Evolutionary conservation across 495 filamentous ascomycete genomes (phyloP), one percentile per base, ranked within the genome.

Genomic region (Talaromyces ruber): DNA sequence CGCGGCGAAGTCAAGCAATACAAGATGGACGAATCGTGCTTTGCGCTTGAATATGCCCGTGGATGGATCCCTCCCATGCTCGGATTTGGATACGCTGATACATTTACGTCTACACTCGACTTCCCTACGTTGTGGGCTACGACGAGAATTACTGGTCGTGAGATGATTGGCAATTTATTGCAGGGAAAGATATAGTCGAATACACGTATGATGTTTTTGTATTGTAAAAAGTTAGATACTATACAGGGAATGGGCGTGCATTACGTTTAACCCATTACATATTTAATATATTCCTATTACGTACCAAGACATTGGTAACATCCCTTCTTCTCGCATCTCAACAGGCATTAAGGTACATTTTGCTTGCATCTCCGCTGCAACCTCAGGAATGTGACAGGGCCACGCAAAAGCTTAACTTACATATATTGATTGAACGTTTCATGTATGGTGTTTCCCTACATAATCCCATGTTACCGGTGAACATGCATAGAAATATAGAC

Each of bases 51-150:
- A 80, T 91, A 93, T 76, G 91, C 90, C 25, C 84, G 89, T 66
- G 91, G 91, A 67, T 94, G 89, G 89, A 93, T 95, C 73, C 91
- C 91, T 58, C 88, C 87, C 63, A 94, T 95, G 91, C 77, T 95
- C 28, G 85, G 87, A 73, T 94, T 95, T 74, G 91, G 91, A 18
- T 93, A 86, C 70, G 87, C 90, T 64, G 91, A 94, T 78, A 85
- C 82, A 61, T 79, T 93, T 62, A 82, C 79, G 56, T 88, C 84
- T 69, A 92, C 88, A 6, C 78, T 93, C 59, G 90, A 94, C 70
- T 79, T 93, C 72, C 83, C 80, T 5, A 93, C 90, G 24, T 71
- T 95, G 64, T 93, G 88, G 88, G 82, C 84, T 63, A 95, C 87
- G 18, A 81, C 82, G 28, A 79, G 76, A 64, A 75, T 92, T 51